phyloP scores from a whole-genome alignment of 2,329 filamentous ascomycete genomes.

The Penicillium decumbens region DNA sequence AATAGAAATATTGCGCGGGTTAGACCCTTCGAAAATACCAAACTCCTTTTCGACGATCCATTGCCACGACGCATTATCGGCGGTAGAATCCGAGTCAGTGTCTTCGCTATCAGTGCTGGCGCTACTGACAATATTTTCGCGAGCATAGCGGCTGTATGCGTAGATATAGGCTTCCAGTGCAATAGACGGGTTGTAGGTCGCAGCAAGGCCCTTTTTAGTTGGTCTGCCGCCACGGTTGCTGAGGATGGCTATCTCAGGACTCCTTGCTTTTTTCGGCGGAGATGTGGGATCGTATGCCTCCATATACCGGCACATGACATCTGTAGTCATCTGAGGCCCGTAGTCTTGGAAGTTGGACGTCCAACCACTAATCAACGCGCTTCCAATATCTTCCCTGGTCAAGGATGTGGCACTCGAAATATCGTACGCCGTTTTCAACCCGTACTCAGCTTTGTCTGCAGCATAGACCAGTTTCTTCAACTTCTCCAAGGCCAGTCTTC shows the following conservation, averaged over 20 bases:
- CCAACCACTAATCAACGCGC: neutral
- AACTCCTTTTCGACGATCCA: neutral
- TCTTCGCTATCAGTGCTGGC: neutral
- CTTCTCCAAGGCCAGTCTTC: neutral
- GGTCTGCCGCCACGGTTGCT: neutral
- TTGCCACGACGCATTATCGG: neutral
- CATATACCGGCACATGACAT: constrained; percentile 1
- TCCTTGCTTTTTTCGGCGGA: neutral
- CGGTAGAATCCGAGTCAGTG: neutral
- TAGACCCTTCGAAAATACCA: neutral
- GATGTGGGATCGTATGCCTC: neutral
- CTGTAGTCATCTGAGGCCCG: neutral
- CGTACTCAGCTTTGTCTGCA: neutral
- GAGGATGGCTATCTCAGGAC: neutral
- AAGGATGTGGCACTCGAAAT: neutral
- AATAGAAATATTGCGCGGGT: neutral
- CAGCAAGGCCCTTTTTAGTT: neutral
- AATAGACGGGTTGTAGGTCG: neutral
- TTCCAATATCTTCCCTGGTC: neutral
- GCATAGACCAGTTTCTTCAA: neutral
- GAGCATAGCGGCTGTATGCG: neutral
- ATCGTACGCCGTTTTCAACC: neutral
- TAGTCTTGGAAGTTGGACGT: neutral
- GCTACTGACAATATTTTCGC: neutral
- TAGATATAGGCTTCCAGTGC: neutral